Evolutionary conservation across 768 basidiomycete species (phyloP), one percentile per base, ranked within the genome.

Genomic region (Pleurotus salmoneostramineus): DNA sequence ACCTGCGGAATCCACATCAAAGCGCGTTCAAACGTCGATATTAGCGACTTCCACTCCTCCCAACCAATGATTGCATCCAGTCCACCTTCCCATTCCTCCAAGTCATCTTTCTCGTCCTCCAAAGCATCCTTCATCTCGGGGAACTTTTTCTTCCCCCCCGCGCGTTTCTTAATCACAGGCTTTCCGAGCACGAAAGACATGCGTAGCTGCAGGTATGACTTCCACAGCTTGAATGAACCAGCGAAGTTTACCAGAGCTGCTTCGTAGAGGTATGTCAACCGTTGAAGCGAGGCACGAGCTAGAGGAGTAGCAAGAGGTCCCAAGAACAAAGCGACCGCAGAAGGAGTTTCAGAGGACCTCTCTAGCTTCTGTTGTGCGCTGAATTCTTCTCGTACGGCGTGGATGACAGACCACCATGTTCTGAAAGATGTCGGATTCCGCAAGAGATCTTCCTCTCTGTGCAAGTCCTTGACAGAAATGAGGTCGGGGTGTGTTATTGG

Each of bases 1-100:
- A 94, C 95, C 70, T 86, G 91, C 56, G 95, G 93, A 50, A 98
- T 71, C 90, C 94, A 98, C 87, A 93, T 93, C 42, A 99, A 75
- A 58, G 93, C 92, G 59, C 97, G 83, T 68, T 99, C 97, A 68
- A 93, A 96, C 0, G 85, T 83, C 6, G 93, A 90, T 14, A 96
- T 80, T 10, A 99, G 81, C 12, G 85, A 74, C 67, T 84, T 93
- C 97, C 97, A 99, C 71, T 99, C 97, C 63, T 92, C 88, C 87
- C 89, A 97, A 4, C 96, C 97, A n/a, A 97, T 80, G 5, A 95
- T 77, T 2, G 88, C 85, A 67, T 98, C 92, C 50, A 98, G 72
- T 14, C 91, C 88, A 5, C 84, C 87, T 49, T 91, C 85, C 93
- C 95, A 98, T 62, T 89, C 78, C 67, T 93, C 87, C 48, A 89